Evolutionary conservation across 768 basidiomycete species (phyloP).

Genomic region (Pisolithus marmoratus): DNA sequence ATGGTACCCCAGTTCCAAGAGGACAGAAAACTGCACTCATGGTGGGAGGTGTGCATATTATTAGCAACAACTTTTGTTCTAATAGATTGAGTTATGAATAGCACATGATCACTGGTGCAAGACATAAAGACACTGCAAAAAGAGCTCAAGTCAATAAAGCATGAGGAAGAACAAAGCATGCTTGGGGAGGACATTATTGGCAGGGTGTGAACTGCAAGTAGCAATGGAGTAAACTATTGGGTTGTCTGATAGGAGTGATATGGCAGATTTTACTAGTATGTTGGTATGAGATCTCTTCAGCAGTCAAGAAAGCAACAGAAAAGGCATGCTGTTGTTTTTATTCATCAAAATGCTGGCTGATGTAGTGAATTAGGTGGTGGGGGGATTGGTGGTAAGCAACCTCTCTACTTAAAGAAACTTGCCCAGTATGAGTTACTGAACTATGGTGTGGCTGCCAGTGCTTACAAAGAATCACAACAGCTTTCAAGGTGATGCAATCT

Average conservation of each 20-base stretch:
- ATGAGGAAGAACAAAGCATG: neutral
- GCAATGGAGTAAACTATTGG: neutral
- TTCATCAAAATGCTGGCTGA: neutral
- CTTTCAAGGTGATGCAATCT: neutral
- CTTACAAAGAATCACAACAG: neutral
- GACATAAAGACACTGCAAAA: neutral
- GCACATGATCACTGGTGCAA: neutral
- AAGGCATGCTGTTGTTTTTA: neutral
- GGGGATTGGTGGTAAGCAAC: neutral
- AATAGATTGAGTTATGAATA: neutral
- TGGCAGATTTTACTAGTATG: neutral
- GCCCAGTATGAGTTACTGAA: no score
- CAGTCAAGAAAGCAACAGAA: neutral
- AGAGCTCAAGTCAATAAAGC: neutral
- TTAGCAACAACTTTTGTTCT: neutral
- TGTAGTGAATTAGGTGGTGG: neutral
- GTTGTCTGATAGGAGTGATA: neutral
- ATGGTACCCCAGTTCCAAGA: neutral
- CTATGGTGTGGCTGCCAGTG: neutral
- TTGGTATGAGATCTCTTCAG: neutral
- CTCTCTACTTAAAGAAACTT: no score
- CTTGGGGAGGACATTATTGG: neutral
- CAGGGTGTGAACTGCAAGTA: neutral
- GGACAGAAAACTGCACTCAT: neutral
- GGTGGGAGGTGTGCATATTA: neutral